Evolutionary conservation across 306 rosid genomes (phyloP).

Genomic region (Arachis hypogaea): DNA sequence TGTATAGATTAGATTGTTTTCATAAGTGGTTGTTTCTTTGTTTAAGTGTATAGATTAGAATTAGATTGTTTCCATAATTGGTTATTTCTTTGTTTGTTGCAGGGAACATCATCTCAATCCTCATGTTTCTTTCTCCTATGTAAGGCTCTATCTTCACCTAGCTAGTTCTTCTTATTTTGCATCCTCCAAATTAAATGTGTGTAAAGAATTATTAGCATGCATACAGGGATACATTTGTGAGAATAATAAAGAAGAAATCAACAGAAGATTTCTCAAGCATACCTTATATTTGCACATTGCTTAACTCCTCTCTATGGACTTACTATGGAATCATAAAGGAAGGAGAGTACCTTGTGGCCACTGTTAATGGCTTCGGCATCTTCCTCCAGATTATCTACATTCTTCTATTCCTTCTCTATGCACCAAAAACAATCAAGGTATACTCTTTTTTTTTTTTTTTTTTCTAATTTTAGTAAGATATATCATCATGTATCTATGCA

Average conservation of each 20-base stretch:
- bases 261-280: constrained; percentile 68
- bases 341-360: constrained; percentile 63
- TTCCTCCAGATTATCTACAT: constrained; percentile 55
- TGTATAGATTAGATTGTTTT: not conserved
- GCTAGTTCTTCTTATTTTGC: not conserved
- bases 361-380: constrained; percentile 67
- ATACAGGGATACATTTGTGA: constrained; percentile 54
- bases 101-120: constrained; percentile 70
- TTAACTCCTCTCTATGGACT: constrained; percentile 67
- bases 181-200: not conserved
- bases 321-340: constrained; percentile 64
- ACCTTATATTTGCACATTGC: constrained; percentile 73
- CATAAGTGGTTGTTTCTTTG: not conserved
- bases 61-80: not conserved
- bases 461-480: too few species aligned
- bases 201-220: too few species aligned
- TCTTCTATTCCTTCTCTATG: constrained; percentile 56
- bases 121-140: constrained; percentile 77
- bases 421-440: constrained; percentile 54
- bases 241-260: constrained; percentile 49
- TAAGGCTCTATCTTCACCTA: constrained; percentile 44
- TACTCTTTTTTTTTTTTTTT: not conserved
- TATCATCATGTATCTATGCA: too few species aligned
- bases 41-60: too few species aligned
- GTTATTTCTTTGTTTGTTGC: constrained; percentile 24